Base-by-base conservation (phyloP, 768 basidiomycete species). In the Boletellus ananiceps region DNA sequence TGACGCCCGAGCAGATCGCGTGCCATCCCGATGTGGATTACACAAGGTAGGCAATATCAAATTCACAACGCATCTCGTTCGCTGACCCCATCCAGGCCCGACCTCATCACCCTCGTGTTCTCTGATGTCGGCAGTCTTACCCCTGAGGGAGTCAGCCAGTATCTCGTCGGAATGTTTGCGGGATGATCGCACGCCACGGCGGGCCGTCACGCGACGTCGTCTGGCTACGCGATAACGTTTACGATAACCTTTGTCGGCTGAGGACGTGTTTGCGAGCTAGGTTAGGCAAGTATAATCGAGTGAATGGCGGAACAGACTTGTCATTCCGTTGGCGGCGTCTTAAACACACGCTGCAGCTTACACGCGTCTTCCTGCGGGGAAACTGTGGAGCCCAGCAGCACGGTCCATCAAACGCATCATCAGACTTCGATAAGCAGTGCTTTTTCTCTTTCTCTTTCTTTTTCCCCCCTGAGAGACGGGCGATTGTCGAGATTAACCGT, bases 101-200 rank as follows among this genome's bases (percentile, higher is more conserved):
- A 97, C 73, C 73, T 95, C 56, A 95, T 97, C 55, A 87, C 91
- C 32, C 78, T 97, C 33, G 91, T 98, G 33, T 89, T 97, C 64
- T 92, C 89, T 49, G 95, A 98, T 59, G 83, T 97, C 36, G 95
- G 95, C 18, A 89, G 90, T 58, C 75, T 94, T 54, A 93, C 91
- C 18, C 92, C 93, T 29, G 88, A 91, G 70, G 88, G 89, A 50
- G 91, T 96, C 56, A 93, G 90, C 69, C 92, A 93, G 67, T 94
- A 94, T 66, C 78, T 96, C 38, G 93, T 96, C 50, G 92, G 90
- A 56, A 93, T 94, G 84, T 95, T 91, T 72, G 85, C 88, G 55
- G 88, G 83, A 57, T 86, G 63, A 72, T 38, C 44, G 44, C 49
- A 50, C 27, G 29, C 36, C 16, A 9, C 29, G 29, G 29, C 36